Evolutionary conservation across 768 basidiomycete genomes (phyloP).

Genomic region (Tubosaeta sp.): DNA sequence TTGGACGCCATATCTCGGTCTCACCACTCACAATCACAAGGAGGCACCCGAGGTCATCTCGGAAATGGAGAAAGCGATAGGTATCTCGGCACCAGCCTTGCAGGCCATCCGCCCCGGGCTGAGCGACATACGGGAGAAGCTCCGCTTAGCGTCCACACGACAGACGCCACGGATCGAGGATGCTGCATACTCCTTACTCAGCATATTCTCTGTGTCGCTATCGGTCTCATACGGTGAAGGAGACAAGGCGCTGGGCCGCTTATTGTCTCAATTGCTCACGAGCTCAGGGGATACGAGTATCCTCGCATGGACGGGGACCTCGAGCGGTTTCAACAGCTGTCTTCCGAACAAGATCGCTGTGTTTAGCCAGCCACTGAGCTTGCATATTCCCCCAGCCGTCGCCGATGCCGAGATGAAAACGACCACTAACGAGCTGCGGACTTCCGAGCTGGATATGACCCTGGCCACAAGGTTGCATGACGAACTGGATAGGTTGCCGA

Average conservation of each 20-base stretch:
- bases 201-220: not conserved
- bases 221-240: slow-evolving; percentile 3
- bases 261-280: not conserved
- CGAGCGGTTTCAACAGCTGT: not conserved
- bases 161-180: not conserved
- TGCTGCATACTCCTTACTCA: not conserved
- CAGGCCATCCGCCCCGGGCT: not conserved
- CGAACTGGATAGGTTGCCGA: not conserved
- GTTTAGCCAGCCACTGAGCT: not conserved
- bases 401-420: not conserved
- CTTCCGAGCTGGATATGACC: not conserved
- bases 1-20: not conserved
- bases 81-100: not conserved
- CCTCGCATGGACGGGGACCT: slow-evolving; percentile 7
- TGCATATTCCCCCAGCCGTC: not conserved
- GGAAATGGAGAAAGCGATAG: not conserved
- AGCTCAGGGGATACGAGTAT: slow-evolving; percentile 4
- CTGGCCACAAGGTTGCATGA: not conserved
- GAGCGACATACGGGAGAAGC: not conserved
- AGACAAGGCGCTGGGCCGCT: slow-evolving; percentile 1
- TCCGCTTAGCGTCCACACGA: not conserved
- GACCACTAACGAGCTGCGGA: not conserved
- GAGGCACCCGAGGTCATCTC: not conserved
- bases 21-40: not conserved
- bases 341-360: not conserved